Base-by-base conservation (phyloP, 495 filamentous ascomycete species). In the Podospora fimiseda region DNA sequence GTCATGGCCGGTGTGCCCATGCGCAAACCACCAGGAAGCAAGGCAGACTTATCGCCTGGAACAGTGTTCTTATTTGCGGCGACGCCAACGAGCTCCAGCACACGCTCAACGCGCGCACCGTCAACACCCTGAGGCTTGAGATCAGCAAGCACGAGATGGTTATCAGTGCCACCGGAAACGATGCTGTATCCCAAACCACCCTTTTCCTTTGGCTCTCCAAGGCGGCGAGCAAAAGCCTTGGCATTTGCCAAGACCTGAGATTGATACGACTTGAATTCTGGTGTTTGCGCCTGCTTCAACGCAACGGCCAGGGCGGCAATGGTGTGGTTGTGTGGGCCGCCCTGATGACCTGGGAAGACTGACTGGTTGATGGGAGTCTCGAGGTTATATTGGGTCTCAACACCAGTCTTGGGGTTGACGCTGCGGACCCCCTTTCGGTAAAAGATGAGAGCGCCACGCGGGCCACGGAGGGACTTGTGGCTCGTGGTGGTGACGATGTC, bases 41-140 rank as follows among this genome's bases (percentile, higher is more conserved):
- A 77, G 2, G 93, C 93, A 14, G 89, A 95, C 59, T 85, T 86
- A 70, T 98, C 93, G 13, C 94, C 93, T 3, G 94, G 93, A 0
- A 96, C 94, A 11, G 93, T 97, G 72, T 98, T 98, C 79, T 98
- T 98, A 77, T 98, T 98, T 65, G 87, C 87, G 16, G 94, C 93
- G 24, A 98, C 90, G 55, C 92, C 90, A 47, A 93, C 90, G 8
- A 96, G 82, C 67, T 98, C 93, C 5, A 98, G 77, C 4, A 98
- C 85, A 27, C 91, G 85, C 78, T 98, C 93, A 5, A 98, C 93
- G 14, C 93, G 85, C 14, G 88, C 90, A 46, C 93, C 93, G 62
- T 98, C 93, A 15, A 98, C 82, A 16, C 81, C 81, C 56, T 86
- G 87, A 52, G 87, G 89, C 75, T 96, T 96, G 46, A 98, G 80